Conservation (phyloP, 257 asterid species). For the Fraxinus americana region DNA sequence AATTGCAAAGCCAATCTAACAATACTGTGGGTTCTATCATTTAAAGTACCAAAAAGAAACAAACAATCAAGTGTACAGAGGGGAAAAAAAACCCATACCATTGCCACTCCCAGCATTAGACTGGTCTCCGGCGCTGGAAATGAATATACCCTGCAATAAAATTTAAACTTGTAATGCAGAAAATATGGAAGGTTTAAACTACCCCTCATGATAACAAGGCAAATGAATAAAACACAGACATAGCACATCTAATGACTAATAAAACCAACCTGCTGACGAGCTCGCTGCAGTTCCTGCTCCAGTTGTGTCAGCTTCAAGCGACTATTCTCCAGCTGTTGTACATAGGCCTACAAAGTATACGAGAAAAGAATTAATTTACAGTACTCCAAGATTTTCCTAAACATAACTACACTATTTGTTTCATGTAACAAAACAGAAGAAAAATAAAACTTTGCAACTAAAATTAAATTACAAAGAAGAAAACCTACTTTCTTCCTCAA, state of each 20-base stretch:
- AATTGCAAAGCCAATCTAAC: not conserved
- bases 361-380: not conserved
- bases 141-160: not conserved
- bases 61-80: not conserved
- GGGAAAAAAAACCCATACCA: not conserved
- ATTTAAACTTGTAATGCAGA: not conserved
- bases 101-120: not conserved
- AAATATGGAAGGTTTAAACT: not conserved
- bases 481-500: slow-evolving; percentile 32
- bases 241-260: not conserved
- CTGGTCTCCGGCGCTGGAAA: not conserved
- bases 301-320: slow-evolving; percentile 37
- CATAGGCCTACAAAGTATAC: slow-evolving; percentile 36
- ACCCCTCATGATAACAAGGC: not conserved
- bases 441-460: slow-evolving; percentile 5
- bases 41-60: not conserved
- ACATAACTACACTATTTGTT: not conserved
- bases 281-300: slow-evolving; percentile 39
- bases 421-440: not conserved
- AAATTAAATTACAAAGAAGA: slow-evolving; percentile 13
- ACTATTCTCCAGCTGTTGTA: slow-evolving; percentile 48
- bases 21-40: not conserved
- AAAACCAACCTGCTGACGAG: slow-evolving; percentile 36
- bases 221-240: not conserved
- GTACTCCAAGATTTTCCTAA: not conserved